Base-by-base conservation (phyloP, 192 early-diverging fungal species). In the Backusella tuberculispora region DNA sequence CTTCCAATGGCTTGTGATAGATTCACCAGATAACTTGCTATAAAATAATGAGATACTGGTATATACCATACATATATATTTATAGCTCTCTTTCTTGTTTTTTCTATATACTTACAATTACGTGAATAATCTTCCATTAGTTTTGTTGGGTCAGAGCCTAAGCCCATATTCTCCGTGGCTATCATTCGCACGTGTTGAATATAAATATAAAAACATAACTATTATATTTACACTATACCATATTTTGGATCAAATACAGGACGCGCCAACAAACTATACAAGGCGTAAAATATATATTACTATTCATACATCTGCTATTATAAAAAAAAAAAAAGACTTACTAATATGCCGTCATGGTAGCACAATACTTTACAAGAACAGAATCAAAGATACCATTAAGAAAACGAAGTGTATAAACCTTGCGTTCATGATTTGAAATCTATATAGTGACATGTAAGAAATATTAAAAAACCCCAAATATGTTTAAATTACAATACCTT, bases 321-420 rank as follows among this genome's bases (percentile, higher is more conserved):
- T n/a, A n/a, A 17, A 29, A 41, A 12, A 1, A 3, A 8, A 43
- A 46, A 63, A 1, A 10, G 15, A 73, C 87, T 83, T 84, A 88
- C 87, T 88, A 87, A 71, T 88, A 90, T 5, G 88, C 88, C 10
- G 88, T 87, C 86, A 90, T 90, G 26, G 88, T 90, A 4, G 88
- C 87, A 73, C 84, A 88, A 45, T 90, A 90, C 74, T 90, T 90
- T 41, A 90, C 88, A 66, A 90, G 81, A 15, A 90, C 88, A 17
- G 86, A 87, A 74, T 90, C 88, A 45, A 90, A 79, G 21, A 90
- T 88, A 65, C 88, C 88, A 75, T 90, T 90, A 14, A 83, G 75
- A 43, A 90, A 90, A n/a, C 87, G 82, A 48, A 88, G 74, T 0
- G 85, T 82, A 60, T 88, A 88, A 19, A 88, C 85, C 79, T 88